These are phyloP conservation scores for Plenodomus biglobosus DNA, from an alignment of 2,329 filamentous ascomycete species.

Conservation along the genomic window DNA sequence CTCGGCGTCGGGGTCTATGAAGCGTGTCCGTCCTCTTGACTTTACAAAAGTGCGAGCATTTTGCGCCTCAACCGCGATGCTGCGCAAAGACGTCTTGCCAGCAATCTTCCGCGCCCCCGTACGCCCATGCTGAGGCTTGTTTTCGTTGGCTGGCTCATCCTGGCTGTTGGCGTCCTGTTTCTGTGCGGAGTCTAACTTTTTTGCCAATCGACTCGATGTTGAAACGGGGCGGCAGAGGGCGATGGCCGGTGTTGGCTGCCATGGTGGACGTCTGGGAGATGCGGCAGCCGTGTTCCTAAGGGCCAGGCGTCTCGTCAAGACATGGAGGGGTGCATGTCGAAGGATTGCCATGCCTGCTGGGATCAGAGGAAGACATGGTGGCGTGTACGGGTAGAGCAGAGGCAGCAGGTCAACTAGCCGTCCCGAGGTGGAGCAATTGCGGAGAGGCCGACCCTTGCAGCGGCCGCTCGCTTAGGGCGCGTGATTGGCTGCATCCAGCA, in stretches of 20 bases:
- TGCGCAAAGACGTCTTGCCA: constrained; percentile 63
- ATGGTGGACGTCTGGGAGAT: constrained; percentile 4
- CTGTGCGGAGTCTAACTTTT: constrained; percentile 29
- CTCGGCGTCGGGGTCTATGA: constrained; percentile 50
- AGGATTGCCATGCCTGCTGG: constrained; percentile 29
- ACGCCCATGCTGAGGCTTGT: constrained; percentile 9
- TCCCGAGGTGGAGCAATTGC: constrained; percentile 10
- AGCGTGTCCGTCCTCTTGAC: constrained; percentile 47
- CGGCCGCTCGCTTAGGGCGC: constrained; percentile 26
- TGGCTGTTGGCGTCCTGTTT: constrained; percentile 20
- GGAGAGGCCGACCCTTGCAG: constrained; percentile 16
- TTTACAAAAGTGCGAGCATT: constrained; percentile 57
- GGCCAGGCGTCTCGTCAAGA: constrained; percentile 26
- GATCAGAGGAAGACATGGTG: constrained; percentile 20
- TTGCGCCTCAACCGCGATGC: constrained; percentile 86
- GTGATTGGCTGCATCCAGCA: constrained; percentile 29
- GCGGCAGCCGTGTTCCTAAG: too few relatives aligned
- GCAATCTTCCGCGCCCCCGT: constrained; percentile 35
- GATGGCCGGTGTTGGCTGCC: constrained; percentile 1
- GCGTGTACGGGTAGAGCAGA: background rate
- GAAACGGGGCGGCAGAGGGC: constrained; percentile 17
- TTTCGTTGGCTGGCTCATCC: constrained; percentile 14
- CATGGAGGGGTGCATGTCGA: constrained; percentile 22
- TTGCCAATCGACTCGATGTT: constrained; percentile 12
- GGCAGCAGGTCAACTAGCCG: background rate